phyloP scores from a whole-genome alignment of 176 grass and related monocot genomes.

The Lolium rigidum region DNA sequence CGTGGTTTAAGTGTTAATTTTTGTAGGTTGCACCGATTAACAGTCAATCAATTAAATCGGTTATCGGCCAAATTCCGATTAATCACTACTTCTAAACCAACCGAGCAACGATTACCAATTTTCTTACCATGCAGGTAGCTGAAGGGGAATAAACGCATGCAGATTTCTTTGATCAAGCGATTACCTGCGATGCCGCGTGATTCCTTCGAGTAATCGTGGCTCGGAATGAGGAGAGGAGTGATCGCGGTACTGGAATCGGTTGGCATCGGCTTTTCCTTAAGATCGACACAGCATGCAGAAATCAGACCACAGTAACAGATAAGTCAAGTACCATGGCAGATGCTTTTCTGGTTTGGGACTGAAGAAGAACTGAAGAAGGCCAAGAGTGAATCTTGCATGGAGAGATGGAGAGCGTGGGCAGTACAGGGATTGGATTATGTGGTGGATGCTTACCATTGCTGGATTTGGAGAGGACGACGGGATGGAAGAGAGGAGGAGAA shows the following conservation, averaged over 20 bases:
- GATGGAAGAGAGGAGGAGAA: not conserved
- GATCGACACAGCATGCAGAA: not conserved
- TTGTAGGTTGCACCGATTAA: no score
- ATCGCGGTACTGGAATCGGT: not conserved
- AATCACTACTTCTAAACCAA: no score
- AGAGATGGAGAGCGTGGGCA: not conserved
- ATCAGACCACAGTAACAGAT: not conserved
- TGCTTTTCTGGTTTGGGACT: not conserved
- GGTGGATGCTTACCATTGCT: conserved; percentile 2
- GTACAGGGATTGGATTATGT: not conserved
- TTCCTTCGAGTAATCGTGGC: not conserved
- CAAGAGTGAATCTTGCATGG: not conserved
- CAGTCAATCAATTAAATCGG: no score
- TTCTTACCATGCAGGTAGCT: no score
- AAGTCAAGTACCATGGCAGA: not conserved
- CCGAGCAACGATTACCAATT: no score
- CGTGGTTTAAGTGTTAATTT: no score
- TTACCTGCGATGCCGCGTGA: conserved; percentile 2
- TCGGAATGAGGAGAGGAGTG: not conserved
- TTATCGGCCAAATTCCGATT: no score
- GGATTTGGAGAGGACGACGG: not conserved
- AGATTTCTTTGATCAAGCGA: not conserved
- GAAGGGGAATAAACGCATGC: not conserved
- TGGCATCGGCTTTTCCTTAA: not conserved
- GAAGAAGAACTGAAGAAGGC: not conserved